Base-by-base conservation (phyloP, 371 early-diverging fungal species). In the Rhizopus delemar region DNA sequence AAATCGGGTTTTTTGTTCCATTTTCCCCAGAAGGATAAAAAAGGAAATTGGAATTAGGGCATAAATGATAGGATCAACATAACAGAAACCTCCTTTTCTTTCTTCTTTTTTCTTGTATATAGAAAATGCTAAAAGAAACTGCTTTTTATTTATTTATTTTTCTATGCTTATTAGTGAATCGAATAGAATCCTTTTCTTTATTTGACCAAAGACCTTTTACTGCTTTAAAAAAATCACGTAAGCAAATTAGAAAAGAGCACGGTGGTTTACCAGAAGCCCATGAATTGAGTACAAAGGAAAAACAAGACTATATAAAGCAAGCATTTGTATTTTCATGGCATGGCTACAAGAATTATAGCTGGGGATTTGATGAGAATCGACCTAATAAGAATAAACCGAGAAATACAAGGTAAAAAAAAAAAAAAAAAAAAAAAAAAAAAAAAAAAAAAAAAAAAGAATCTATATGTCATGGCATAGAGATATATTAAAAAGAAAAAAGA, bases 311-410 rank as follows among this genome's bases (percentile, higher is more conserved):
- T 12, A 70, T 86, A 8, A 76, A 80, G 43, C 72, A 75, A 7
- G 85, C 79, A 0, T 83, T 86, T 57, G 48, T 68, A 8, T 82
- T 87, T 53, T 87, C 91, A 6, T 95, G 92, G 92, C 66, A 80
- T 9, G 93, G 93, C 0, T 96, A 96, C 65, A 74, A 64, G 32
- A 63, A 72, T 1, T 74, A 71, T 53, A 83, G 83, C 29, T 86
- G 84, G 82, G 85, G 87, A 9, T 71, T 66, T 55, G 87, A 86
- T 65, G 87, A 86, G 56, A 75, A 84, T 29, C 48, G 63, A 7
- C 87, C 87, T 9, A 70, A 82, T 6, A 53, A 60, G 4, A 78
- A 80, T 57, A 41, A 46, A 8, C 59, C 62, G 29, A 63, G 65
- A 29, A 86, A 90, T 58, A 86, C 87, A 0, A 69, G 77, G 77